phyloP scores from a whole-genome alignment of 2,329 filamentous ascomycete genomes.

The Aureobasidium sp. region DNA sequence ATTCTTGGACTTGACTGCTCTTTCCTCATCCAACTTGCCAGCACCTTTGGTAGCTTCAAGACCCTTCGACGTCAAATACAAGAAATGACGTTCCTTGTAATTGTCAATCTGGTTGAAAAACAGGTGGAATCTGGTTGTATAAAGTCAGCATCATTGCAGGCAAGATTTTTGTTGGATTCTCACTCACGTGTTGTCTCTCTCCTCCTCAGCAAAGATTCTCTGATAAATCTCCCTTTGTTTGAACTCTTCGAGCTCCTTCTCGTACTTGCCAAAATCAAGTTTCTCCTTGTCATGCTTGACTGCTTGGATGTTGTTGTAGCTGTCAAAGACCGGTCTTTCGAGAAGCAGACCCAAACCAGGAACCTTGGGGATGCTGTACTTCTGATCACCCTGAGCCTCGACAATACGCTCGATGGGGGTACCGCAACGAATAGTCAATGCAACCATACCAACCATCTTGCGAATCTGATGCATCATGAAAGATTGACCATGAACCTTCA shows the following conservation, averaged over 20 bases:
- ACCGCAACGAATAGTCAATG: slow-evolving; percentile 76
- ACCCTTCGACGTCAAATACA: slow-evolving; percentile 45
- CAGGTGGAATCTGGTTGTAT: slow-evolving; percentile 33
- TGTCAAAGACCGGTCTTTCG: slow-evolving; percentile 85
- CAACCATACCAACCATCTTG: slow-evolving; percentile 95
- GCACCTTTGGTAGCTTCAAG: slow-evolving; percentile 34
- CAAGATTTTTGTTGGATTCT: not conserved
- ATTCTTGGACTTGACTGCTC: not conserved
- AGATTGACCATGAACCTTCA: slow-evolving; percentile 94
- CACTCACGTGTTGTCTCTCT: slow-evolving; percentile 76
- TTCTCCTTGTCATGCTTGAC: slow-evolving; percentile 56
- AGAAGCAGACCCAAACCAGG: slow-evolving; percentile 81
- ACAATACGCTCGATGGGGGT: slow-evolving; percentile 63
- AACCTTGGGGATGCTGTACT: slow-evolving; percentile 87
- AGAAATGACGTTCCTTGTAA: slow-evolving; percentile 42
- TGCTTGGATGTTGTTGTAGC: slow-evolving; percentile 70
- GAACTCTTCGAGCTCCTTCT: slow-evolving; percentile 75
- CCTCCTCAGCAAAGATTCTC: slow-evolving; percentile 83
- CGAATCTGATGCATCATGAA: slow-evolving; percentile 99
- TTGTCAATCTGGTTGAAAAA: slow-evolving; percentile 48
- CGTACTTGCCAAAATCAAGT: slow-evolving; percentile 72
- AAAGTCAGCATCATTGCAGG: not conserved
- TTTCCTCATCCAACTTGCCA: not conserved
- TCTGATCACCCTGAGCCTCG: slow-evolving; percentile 63
- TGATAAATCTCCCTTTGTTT: slow-evolving; percentile 90